phyloP scores from a whole-genome alignment of 345 rosid genomes.

The Brassica carinata region DNA sequence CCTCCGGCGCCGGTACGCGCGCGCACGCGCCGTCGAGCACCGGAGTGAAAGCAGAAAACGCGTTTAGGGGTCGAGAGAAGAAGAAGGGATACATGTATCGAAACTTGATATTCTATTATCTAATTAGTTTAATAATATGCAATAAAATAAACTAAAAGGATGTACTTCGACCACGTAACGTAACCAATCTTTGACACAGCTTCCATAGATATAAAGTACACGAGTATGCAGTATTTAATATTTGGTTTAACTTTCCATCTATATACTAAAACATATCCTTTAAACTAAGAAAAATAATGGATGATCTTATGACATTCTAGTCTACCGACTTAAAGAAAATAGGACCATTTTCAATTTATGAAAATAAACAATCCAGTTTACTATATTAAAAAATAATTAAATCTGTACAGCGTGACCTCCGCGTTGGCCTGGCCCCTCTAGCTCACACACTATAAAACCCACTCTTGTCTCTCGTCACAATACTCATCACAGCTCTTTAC shows the following conservation, averaged over 20 bases:
- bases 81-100: too few species aligned
- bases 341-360: not conserved
- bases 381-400: not conserved
- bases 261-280: not conserved
- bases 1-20: too few species aligned
- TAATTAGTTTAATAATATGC: not conserved
- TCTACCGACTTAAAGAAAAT: constrained; percentile 27
- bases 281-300: not conserved
- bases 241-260: constrained; percentile 12
- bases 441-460: constrained; percentile 32
- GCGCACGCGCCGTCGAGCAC: too few species aligned
- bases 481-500: constrained; percentile 19
- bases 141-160: not conserved
- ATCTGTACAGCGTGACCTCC: constrained; percentile 38
- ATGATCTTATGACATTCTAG: constrained; percentile 3
- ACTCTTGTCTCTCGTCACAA: constrained; percentile 25
- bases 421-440: constrained; percentile 35
- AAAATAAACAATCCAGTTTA: not conserved
- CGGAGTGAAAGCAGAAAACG: too few species aligned
- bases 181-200: constrained; percentile 13
- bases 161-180: constrained; percentile 19
- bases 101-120: not conserved
- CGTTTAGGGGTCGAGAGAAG: too few species aligned
- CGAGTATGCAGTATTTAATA: constrained; percentile 11
- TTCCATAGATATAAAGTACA: constrained; percentile 3